Evolutionary conservation across 345 rosid genomes (phyloP).

Genomic region (Dimocarpus longan): DNA sequence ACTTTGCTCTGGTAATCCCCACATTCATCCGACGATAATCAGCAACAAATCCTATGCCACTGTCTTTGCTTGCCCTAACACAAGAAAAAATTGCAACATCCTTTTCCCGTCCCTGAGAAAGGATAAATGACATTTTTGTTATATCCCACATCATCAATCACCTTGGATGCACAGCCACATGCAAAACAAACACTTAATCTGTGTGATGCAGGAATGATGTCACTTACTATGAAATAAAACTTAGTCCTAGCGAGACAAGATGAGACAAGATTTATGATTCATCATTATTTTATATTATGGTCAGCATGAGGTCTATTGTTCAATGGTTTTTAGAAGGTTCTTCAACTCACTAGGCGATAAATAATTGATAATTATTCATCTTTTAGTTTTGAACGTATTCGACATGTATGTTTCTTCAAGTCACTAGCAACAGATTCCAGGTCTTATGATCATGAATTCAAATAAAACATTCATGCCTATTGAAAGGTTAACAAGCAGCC

Average conservation of each 20-base stretch:
- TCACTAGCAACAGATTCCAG: background rate
- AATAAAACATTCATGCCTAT: too few species aligned
- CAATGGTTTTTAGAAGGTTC: background rate
- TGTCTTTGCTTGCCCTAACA: slow-evolving; percentile 67
- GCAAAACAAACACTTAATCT: background rate
- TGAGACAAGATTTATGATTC: background rate
- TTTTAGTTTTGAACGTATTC: background rate
- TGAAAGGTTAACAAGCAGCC: background rate
- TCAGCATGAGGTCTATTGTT: background rate
- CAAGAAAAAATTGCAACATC: slow-evolving; percentile 94
- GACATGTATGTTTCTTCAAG: background rate
- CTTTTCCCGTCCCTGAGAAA: slow-evolving; percentile 85
- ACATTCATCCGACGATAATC: slow-evolving; percentile 95
- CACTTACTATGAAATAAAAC: background rate
- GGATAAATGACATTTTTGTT: slow-evolving; percentile 4
- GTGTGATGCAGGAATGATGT: background rate
- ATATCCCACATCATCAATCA: background rate
- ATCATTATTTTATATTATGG: background rate
- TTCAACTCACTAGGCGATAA: background rate
- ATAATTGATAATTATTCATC: background rate
- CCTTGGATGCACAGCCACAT: background rate
- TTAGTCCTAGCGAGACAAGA: background rate
- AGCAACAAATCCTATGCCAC: slow-evolving; percentile 72
- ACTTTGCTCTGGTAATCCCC: slow-evolving; percentile 91
- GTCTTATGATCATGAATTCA: background rate